Base-by-base conservation (phyloP, 805 yeast genomes). In the Yarrowia sp. region DNA sequence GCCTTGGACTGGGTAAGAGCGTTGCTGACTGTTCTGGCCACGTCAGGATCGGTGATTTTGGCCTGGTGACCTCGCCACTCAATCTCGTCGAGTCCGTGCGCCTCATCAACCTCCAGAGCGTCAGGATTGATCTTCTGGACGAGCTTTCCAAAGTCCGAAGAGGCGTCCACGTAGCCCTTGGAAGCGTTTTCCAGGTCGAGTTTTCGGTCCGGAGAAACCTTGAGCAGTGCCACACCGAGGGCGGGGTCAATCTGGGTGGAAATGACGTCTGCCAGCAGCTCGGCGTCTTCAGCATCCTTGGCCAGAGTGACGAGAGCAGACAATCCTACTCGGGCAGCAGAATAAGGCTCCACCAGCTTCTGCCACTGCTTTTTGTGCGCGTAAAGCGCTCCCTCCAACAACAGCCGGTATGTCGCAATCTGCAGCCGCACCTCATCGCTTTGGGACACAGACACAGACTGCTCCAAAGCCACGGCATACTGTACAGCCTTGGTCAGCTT, bases 221-320 rank as follows among this genome's bases (percentile, higher is more conserved):
- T 84, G 51, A 80, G 77, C 26, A 80, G 73, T 2, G 88, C 83
- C 65, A 84, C 76, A 49, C 79, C 81, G 68, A 90, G 80, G 3
- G 88, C 80, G 14, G 92, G 90, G 70, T 89, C 95, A 21, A 90
- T 82, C 14, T 79, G 68, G 9, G 83, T 78, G 56, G 85, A 86
- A 35, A 85, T 74, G 51, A 87, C 74, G 67, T 87, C 92, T 54
- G 78, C 75, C 68, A 83, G 81, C 24, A 85, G 73, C 33, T 71
- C 70, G 24, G 68, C 68, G 66, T 74, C 66, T 67, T 71, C 62
- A 12, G 65, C 33, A 9, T 67, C 68, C 40, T 43, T 56, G 36
- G 40, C 26, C 65, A 33, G 63, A 11, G 73, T 73, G 49, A 80
- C 78, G 68, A 89, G 77, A 56, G 79, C 85, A 67, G 83, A 86